Base-by-base conservation (phyloP, 192 early-diverging fungal species). In the Phlyctochytrium planicorne region DNA sequence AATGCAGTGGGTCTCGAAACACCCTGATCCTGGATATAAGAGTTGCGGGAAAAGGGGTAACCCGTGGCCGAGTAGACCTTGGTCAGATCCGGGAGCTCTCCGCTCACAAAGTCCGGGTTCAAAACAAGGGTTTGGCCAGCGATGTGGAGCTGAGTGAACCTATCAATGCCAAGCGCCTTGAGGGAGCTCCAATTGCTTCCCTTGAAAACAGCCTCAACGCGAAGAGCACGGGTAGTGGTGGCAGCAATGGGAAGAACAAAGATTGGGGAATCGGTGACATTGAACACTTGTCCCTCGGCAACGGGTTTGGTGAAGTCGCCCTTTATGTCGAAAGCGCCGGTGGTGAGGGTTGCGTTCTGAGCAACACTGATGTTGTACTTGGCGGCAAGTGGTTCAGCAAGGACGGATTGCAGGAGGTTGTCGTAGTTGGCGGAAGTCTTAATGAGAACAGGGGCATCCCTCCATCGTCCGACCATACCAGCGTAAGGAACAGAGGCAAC, bases 401-500 rank as follows among this genome's bases (percentile, higher is more conserved):
- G 69, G 63, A 75, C 62, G 3, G n/a, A n/a, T n/a, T 50, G 40
- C 14, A 57, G 55, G 55, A 57, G 12, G 25, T 14, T 29, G 55
- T 57, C 55, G 25, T 24, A 50, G 29, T 34, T 62, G 33, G 57
- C 24, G 34, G 57, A 36, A 25, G 14, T 63, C 14, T 29, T 14
- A 25, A 14, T 23, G 34, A 23, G 30, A 29, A 68, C 27, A n/a
- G 23, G 24, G 17, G 30, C 30, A 30, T 10, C 35, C 25, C 32
- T 37, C 17, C 20, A 34, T 3, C 34, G 62, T 24, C 70, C 70
- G 17, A 34, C 25, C 24, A 76, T 35, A 35, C 74, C 70, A 17
- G 53, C 61, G 65, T 70, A 75, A 4, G 74, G 73, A 65, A 76
- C 68, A 12, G 55, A 36, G 14, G 40, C 40, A 20, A 47, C 10